Base-by-base conservation (phyloP, 2,329 filamentous ascomycete genomes). In the Colletotrichum tamarilloi region DNA sequence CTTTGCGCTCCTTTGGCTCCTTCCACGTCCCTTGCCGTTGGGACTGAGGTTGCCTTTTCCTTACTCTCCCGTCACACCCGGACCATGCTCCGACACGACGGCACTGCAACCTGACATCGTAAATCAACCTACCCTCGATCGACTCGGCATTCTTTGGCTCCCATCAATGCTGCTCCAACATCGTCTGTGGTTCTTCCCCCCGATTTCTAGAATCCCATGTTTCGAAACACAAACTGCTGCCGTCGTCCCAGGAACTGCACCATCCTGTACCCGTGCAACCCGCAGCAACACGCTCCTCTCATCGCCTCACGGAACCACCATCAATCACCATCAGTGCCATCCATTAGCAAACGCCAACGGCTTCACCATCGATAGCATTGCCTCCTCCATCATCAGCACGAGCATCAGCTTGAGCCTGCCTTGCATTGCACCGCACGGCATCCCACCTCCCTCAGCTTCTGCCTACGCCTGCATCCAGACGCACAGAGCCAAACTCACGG, bases 201-300 rank as follows among this genome's bases (percentile, higher is more conserved):
- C 60, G 46, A 56, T 56, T 73, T 73, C 70, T 73, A 70, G 67
- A 73, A 73, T 60, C 46, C 35, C 60, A 70, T 70, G 70, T 70
- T 70, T 73, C 67, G 67, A 70, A 73, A 73, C 70, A 57, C 67
- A 60, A 55, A 24, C 38, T 65, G 30, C 60, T 53, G 59, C 60
- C 67, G 67, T 70, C 70, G 70, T 73, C 70, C 70, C 67, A 73
- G 67, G 60, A 70, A 70, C 70, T 73, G 70, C 70, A 66, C 56
- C 67, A 16, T 24, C 19, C 58, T 68, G 67, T 55, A 35, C 53
- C 69, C 63, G 69, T 72, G 70, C 70, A 55, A 32, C 56, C 60
- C 64, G 60, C 67, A 70, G 32, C 28, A 67, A 67, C 57, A 67
- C 49, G 46, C 46, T 64, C 42, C 70, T 35, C 38, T 42, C 53